Evolutionary conservation across 805 yeast genomes (phyloP), one percentile per base, ranked within the genome.

Genomic region (Lipomyces sp.): DNA sequence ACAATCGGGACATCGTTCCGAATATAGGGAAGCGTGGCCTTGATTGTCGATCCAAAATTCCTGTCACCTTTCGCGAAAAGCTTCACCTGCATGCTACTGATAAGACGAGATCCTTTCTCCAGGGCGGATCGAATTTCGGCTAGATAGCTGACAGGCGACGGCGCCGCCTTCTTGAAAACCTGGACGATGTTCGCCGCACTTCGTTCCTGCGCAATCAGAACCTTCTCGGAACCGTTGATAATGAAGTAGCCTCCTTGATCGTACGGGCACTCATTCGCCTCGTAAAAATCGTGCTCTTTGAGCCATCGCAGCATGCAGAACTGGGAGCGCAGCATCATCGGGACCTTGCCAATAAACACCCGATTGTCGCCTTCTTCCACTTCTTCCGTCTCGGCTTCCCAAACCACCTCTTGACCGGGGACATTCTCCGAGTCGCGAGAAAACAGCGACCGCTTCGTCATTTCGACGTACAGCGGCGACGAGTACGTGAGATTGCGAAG

Each of bases 211-310:
- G 99, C 99, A 74, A 93, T 93, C 65, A 93, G 76, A 49, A 93
- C 99, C 70, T 93, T 93, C 69, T 93, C 99, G 19, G 97, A 88
- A 63, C 99, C 99, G 73, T 93, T 93, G 66, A 93, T 93, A 62
- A 93, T 90, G 68, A 93, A 93, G 71, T 93, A 93, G 57, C 99
- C 99, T 70, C 99, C 99, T 95, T 93, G 95, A 77, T 93, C 99
- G 71, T 87, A 93, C 29, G 98, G 98, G 73, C 99, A 93, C 72
- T 93, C 99, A 70, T 93, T 90, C 66, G 93, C 79, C 63, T 89
- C 95, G 71, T 90, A 93, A 64, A 90, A 80, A 70, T 93, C 98
- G 61, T 86, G 88, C 63, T 93, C 98, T 7, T 87, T 82, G 61
- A 93, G 78, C 55, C 86, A 95, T 65, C 88, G 80, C 63, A 93